These are phyloP conservation scores for Colletotrichum brevisporum DNA, from an alignment of 2,329 filamentous ascomycete species.

Conservation along the genomic window DNA sequence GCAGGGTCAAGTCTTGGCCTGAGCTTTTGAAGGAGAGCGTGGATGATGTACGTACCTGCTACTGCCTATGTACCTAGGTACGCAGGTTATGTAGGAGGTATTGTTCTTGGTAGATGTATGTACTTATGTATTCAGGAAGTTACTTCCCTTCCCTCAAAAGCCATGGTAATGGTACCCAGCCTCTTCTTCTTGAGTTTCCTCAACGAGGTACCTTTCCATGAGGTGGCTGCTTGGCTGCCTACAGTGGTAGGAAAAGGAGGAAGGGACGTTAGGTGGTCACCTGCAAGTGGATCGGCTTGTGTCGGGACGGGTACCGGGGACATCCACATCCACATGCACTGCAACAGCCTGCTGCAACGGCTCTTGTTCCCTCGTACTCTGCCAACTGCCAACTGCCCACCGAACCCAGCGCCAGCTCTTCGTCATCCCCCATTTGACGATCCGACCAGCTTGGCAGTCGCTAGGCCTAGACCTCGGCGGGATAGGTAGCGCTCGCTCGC, in stretches of 20 bases:
- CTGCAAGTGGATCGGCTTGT: conserved; percentile 19
- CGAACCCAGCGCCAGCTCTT: conserved; percentile 18
- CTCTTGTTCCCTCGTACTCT: conserved; percentile 16
- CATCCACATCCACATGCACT: conserved; percentile 36
- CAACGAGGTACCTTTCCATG: not conserved
- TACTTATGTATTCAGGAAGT: not conserved
- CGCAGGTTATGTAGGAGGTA: too few relatives aligned
- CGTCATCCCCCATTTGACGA: conserved; percentile 39
- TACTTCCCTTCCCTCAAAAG: not conserved
- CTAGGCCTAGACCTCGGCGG: conserved; percentile 33
- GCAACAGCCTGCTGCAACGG: conserved; percentile 29
- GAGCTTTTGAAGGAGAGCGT: conserved; percentile 20
- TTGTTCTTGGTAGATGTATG: too few relatives aligned
- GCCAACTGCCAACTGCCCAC: conserved; percentile 21
- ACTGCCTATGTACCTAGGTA: too few relatives aligned
- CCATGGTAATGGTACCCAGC: too few relatives aligned
- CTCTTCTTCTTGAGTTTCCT: too few relatives aligned
- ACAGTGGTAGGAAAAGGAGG: not conserved
- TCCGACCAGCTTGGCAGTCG: conserved; percentile 24
- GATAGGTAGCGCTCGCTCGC: conserved; percentile 36
- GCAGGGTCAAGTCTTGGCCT: conserved; percentile 2
- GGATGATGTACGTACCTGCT: too few relatives aligned
- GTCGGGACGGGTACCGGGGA: conserved; percentile 31
- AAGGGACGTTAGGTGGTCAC: not conserved
- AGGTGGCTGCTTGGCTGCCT: not conserved